Conservation (phyloP, 192 early-diverging fungal genomes). For the Backusella mclennaniae region DNA sequence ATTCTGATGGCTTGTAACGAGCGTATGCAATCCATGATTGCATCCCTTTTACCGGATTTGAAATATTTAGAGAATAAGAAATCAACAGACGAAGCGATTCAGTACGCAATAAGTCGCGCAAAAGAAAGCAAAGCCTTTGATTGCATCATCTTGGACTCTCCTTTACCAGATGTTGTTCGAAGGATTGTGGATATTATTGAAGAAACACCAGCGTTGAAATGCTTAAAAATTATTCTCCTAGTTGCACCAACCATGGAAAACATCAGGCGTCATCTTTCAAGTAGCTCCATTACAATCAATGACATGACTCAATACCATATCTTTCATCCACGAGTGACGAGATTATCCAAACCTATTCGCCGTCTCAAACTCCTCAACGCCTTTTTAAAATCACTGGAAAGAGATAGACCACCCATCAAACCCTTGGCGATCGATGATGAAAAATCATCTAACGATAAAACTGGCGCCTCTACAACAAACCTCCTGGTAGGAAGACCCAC, state of each 20-base stretch:
- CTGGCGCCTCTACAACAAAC: background rate
- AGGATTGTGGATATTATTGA: slow-evolving; percentile 8
- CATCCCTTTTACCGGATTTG: background rate
- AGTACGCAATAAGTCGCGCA: background rate
- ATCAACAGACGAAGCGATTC: slow-evolving; percentile 2
- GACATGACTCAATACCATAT: background rate
- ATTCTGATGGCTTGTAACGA: slow-evolving; percentile 12
- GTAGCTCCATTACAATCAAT: background rate
- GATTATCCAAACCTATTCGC: slow-evolving; percentile 25
- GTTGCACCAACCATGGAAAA: slow-evolving; percentile 24
- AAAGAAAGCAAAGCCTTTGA: background rate
- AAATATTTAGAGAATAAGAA: background rate
- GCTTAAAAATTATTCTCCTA: background rate
- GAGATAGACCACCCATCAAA: slow-evolving; percentile 3
- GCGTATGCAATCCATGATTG: background rate
- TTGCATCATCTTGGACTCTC: slow-evolving; percentile 17
- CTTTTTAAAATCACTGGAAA: background rate
- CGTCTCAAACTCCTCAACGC: slow-evolving; percentile 15
- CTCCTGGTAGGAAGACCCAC: background rate
- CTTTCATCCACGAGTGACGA: slow-evolving; percentile 12
- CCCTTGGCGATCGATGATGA: background rate
- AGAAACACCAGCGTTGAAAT: background rate
- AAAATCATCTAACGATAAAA: background rate
- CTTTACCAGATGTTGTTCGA: background rate
- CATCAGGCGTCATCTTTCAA: slow-evolving; percentile 11